Base-by-base conservation (phyloP, 1,284 basidiomycete genomes). In the Tilletia setariae region DNA sequence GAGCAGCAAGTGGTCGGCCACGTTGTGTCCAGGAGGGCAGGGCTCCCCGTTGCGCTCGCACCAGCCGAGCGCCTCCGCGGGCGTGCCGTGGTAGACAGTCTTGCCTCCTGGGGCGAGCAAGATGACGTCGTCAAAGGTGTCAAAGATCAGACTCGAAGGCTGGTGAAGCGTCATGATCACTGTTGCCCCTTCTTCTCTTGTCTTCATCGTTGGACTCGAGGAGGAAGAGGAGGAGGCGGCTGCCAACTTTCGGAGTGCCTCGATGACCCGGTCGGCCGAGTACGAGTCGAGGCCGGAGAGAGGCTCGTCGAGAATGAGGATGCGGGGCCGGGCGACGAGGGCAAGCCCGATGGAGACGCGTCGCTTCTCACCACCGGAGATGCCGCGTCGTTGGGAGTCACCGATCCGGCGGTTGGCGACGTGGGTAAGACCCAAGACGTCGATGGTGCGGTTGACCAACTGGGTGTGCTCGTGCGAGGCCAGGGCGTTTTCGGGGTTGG, bases 151-250 rank as follows among this genome's bases (percentile, higher is more conserved):
- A 1, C 73, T 76, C 15, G 73, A 75, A 1, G 77, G 77, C 68
- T 79, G 77, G 63, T 79, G 77, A 1, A 79, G 65, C 2, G 77
- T 77, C 16, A 76, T 67, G 19, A 79, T 66, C 42, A 79, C 72
- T 7, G 77, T 76, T 0, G 77, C 76, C 8, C 44, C 44, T 7
- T 47, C 30, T 8, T 13, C 46, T 7, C 21, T n/a, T n/a, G n/a
- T n/a, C n/a, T n/a, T n/a, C n/a, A n/a, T n/a, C n/a, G n/a, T n/a
- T n/a, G n/a, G n/a, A n/a, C n/a, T n/a, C n/a, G n/a, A n/a, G n/a
- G n/a, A n/a, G n/a, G 35, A 40, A 11, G 4, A 6, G 35, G 4
- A 15, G n/a, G 69, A 6, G 19, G 35, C 44, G 19, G 25, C 32
- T 0, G 71, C 69, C 11, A 70, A 68, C 53, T 73, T 66, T 15